Evolutionary conservation across 768 basidiomycete species (phyloP).

Genomic region (Suillus subaureus): DNA sequence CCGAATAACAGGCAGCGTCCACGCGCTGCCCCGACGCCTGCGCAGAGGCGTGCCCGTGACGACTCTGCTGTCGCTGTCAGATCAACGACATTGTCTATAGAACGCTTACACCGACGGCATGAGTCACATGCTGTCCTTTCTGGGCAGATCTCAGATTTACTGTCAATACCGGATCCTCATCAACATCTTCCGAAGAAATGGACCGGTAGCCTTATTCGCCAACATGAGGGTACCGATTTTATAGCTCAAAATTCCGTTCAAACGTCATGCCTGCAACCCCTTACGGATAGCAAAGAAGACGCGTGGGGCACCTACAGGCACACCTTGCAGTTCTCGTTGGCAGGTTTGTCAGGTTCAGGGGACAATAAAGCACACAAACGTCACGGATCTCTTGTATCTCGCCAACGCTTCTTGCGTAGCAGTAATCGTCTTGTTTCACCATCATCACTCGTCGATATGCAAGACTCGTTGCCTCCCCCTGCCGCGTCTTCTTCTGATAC

Average conservation of each 20-base stretch:
- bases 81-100: background rate
- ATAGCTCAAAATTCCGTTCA: background rate
- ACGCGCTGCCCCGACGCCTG: too few relatives aligned
- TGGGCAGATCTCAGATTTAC: slow-evolving; percentile 1
- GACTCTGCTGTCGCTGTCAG: background rate
- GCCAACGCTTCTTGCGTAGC: background rate
- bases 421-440: background rate
- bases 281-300: background rate
- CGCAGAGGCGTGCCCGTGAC: background rate
- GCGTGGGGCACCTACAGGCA: background rate
- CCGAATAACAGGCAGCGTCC: background rate
- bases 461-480: background rate
- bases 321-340: background rate
- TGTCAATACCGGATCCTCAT: background rate
- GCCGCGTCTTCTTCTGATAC: slow-evolving; percentile 17
- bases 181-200: background rate
- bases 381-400: background rate
- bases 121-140: background rate
- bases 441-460: background rate
- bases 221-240: background rate
- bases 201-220: too few relatives aligned
- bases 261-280: background rate
- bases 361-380: background rate
- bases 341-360: background rate
- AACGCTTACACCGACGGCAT: background rate